A percentile compares a stretch with the other conserved stretches of the same genome.
Evolutionary conservation across 805 yeast species (phyloP).

Genomic region (Nakazawaea peltata): DNA sequence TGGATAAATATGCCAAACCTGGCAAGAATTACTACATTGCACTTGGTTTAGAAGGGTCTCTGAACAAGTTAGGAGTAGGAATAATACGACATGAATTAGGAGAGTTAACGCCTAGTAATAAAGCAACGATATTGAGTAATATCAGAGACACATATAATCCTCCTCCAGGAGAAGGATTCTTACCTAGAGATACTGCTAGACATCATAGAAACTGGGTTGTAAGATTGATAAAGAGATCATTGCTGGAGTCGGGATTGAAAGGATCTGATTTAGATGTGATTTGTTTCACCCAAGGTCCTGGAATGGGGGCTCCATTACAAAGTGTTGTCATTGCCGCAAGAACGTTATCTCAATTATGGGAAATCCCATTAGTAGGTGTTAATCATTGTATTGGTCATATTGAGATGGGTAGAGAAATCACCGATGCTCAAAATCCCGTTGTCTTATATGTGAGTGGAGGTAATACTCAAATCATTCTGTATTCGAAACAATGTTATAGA

Average conservation of each 20-base stretch:
- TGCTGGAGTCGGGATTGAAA: constrained; percentile 49
- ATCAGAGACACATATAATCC: constrained; percentile 91
- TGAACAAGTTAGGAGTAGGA: constrained; percentile 94
- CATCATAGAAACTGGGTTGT: constrained; percentile 96
- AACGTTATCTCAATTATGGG: constrained; percentile 72
- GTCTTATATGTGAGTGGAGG: constrained; percentile 98
- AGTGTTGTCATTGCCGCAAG: constrained; percentile 91
- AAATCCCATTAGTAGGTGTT: constrained; percentile 83
- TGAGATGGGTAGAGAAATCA: constrained; percentile 98
- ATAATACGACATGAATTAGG: constrained; percentile 71
- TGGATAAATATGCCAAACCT: constrained; percentile 32
- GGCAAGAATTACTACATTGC: constrained; percentile 54
- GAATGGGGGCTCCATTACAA: constrained; percentile 98
- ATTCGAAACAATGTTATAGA: constrained; percentile 85
- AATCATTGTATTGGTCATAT: constrained; percentile 98
- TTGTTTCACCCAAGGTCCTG: constrained; percentile 97
- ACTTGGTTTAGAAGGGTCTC: constrained; percentile 93
- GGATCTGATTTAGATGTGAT: constrained; percentile 60
- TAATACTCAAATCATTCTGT: constrained; percentile 96
- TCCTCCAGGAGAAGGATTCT: constrained; percentile 97
- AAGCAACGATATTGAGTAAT: constrained; percentile 77
- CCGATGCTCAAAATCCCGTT: constrained; percentile 97
- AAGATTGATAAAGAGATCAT: constrained; percentile 58
- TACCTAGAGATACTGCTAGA: constrained; percentile 94
- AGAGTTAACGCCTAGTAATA: constrained; percentile 41